Evolutionary conservation across 208 protist species (phyloP).

Genomic region (Jaenimonas drosophilae): DNA sequence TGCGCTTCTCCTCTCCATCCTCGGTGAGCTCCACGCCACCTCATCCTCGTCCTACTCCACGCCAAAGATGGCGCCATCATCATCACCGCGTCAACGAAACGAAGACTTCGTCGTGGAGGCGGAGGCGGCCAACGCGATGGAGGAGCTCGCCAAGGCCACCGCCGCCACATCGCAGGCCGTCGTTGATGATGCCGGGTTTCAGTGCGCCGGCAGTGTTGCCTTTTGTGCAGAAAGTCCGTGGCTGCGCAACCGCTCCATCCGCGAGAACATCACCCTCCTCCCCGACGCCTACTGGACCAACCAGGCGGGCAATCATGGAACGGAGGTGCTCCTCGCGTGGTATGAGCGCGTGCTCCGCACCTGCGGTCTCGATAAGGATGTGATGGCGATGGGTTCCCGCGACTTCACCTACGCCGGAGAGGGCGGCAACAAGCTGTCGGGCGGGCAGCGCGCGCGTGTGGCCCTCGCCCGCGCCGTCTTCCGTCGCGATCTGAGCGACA

Average conservation of each 20-base stretch:
- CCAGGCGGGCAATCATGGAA: slow-evolving; percentile 13
- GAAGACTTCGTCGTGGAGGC: too few species aligned
- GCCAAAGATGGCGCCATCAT: background rate
- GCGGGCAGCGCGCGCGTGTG: slow-evolving; percentile 82
- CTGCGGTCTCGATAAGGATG: slow-evolving; percentile 73
- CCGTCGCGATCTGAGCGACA: slow-evolving; percentile 34
- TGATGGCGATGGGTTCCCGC: slow-evolving; percentile 58
- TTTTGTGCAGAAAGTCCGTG: slow-evolving; percentile 87
- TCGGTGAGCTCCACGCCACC: slow-evolving; percentile 57
- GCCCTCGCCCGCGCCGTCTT: slow-evolving; percentile 78
- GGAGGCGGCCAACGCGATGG: too few species aligned
- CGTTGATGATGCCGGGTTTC: slow-evolving; percentile 35
- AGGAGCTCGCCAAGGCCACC: too few species aligned
- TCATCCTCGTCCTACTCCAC: background rate
- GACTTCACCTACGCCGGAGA: slow-evolving; percentile 86
- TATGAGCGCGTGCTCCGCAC: slow-evolving; percentile 54
- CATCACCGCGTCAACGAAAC: too few species aligned
- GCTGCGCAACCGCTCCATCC: slow-evolving; percentile 85
- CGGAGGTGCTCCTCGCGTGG: slow-evolving; percentile 26
- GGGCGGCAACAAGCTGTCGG: slow-evolving; percentile 70
- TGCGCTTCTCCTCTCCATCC: slow-evolving; percentile 63
- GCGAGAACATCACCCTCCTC: slow-evolving; percentile 89
- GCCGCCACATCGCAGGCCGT: too few species aligned
- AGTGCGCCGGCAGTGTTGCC: slow-evolving; percentile 40
- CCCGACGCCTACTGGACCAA: slow-evolving; percentile 12